Evolutionary conservation across 352 stramenopile genomes (phyloP).

Genomic region (Plasmopara viticola): DNA sequence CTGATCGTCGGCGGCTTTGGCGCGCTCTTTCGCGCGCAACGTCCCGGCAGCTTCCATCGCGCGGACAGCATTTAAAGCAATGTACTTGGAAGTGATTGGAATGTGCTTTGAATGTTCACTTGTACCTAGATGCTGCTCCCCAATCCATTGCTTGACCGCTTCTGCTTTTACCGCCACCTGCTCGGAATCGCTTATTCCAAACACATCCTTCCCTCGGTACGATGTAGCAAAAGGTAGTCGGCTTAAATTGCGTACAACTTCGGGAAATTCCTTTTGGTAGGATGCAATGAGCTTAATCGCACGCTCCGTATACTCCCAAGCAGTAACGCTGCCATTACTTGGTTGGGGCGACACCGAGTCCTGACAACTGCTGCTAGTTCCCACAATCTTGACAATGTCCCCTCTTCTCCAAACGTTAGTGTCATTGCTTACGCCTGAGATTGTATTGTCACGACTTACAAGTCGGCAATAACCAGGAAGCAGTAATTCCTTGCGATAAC

Average conservation of each 20-base stretch:
- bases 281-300: slow-evolving; percentile 90
- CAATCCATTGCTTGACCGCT: slow-evolving; percentile 90
- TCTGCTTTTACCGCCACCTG: slow-evolving; percentile 67
- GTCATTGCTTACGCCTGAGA: slow-evolving; percentile 12
- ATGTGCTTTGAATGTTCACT: slow-evolving; percentile 87
- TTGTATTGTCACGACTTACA: slow-evolving; percentile 26
- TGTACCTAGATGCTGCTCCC: slow-evolving; percentile 82
- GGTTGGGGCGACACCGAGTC: slow-evolving; percentile 2
- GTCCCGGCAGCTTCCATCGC: slow-evolving; percentile 87
- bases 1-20: slow-evolving; percentile 38
- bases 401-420: slow-evolving; percentile 82
- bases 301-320: slow-evolving; percentile 97
- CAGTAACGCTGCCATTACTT: slow-evolving; percentile 26
- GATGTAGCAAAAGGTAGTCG: slow-evolving; percentile 82
- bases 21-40: slow-evolving; percentile 55
- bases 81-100: slow-evolving; percentile 89
- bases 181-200: slow-evolving; percentile 62
- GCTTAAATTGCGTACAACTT: slow-evolving; percentile 86
- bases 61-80: slow-evolving; percentile 87
- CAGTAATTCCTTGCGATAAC: slow-evolving; percentile 75
- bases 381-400: slow-evolving; percentile 91
- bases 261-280: slow-evolving; percentile 92
- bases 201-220: slow-evolving; percentile 87
- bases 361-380: slow-evolving; percentile 39
- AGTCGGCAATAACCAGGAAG: slow-evolving; percentile 92